Percentiles rank a stretch among this genome's conserved stretches.
These are phyloP conservation scores for Gamarada debralockiae DNA, from an alignment of 495 filamentous ascomycete genomes.

Conservation along the genomic window DNA sequence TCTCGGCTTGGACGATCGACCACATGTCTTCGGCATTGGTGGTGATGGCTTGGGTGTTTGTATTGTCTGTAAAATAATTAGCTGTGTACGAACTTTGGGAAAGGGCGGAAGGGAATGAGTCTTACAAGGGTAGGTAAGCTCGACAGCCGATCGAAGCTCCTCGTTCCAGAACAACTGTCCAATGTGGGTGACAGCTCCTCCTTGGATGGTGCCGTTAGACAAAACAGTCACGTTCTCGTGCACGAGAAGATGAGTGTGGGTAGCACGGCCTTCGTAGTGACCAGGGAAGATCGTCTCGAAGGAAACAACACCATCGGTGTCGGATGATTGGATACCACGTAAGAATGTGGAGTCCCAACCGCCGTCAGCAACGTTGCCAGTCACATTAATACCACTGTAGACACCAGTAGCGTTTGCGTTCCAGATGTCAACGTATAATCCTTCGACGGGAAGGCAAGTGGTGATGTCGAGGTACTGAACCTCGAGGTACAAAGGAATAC, in stretches of 20 bases:
- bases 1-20: constrained; percentile 38
- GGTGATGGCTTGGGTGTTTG: constrained; percentile 47
- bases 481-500: constrained; percentile 49
- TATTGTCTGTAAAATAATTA: too few relatives aligned
- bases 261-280: constrained; percentile 53
- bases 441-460: constrained; percentile 44
- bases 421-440: constrained; percentile 51
- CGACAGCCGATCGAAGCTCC: constrained; percentile 41
- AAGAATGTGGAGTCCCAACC: constrained; percentile 43
- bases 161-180: constrained; percentile 62
- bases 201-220: constrained; percentile 45
- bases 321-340: constrained; percentile 47
- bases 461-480: constrained; percentile 50
- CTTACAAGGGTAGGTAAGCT: constrained; percentile 45
- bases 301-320: constrained; percentile 48
- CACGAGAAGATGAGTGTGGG: constrained; percentile 49
- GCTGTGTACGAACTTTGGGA: too few relatives aligned
- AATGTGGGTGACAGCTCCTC: constrained; percentile 47
- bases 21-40: constrained; percentile 52
- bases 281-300: constrained; percentile 57
- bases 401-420: constrained; percentile 49
- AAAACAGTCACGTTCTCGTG: constrained; percentile 38
- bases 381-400: constrained; percentile 34
- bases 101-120: too few relatives aligned
- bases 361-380: constrained; percentile 23